These are phyloP conservation scores for Dioscorea dumetorum DNA, from an alignment of 106 monocot genomes.

Conservation along the genomic window DNA sequence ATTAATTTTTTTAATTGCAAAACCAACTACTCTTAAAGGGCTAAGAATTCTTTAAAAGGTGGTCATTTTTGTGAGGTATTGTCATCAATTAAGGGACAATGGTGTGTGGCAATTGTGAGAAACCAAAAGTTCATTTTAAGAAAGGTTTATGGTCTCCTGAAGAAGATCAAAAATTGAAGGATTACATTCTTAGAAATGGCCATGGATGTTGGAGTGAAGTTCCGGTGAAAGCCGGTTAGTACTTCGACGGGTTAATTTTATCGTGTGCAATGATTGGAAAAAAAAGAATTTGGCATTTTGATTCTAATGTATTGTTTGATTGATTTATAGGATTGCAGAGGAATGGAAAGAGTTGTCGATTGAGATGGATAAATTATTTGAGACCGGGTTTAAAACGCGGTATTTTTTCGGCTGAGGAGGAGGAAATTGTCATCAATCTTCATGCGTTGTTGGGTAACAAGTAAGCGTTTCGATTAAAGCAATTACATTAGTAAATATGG, in stretches of 20 bases:
- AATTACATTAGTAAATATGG: too few species aligned
- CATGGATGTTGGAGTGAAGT: conserved; percentile 10
- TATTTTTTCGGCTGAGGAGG: conserved; percentile 35
- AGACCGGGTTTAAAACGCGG: conserved; percentile 37
- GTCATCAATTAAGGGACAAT: not conserved
- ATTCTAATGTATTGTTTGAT: not conserved
- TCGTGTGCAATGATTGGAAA: not conserved
- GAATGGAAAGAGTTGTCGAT: not conserved
- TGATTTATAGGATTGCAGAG: not conserved
- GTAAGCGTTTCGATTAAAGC: conserved; percentile 7
- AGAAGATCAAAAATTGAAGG: conserved; percentile 6
- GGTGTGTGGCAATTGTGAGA: conserved; percentile 4
- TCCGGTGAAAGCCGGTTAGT: conserved; percentile 9
- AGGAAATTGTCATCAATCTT: conserved; percentile 17
- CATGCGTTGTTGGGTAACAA: conserved; percentile 50
- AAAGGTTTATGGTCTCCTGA: conserved; percentile 14
- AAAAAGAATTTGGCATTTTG: not conserved
- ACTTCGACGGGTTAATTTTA: not conserved
- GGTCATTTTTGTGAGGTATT: too few species aligned
- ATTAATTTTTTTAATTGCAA: too few species aligned
- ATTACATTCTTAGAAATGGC: conserved; percentile 10
- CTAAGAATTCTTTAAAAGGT: too few species aligned
- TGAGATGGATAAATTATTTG: not conserved
- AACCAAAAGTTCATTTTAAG: conserved; percentile 4
- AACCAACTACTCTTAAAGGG: too few species aligned